Conservation (phyloP, 2,329 filamentous ascomycete genomes). For the Beauveria sp. region DNA sequence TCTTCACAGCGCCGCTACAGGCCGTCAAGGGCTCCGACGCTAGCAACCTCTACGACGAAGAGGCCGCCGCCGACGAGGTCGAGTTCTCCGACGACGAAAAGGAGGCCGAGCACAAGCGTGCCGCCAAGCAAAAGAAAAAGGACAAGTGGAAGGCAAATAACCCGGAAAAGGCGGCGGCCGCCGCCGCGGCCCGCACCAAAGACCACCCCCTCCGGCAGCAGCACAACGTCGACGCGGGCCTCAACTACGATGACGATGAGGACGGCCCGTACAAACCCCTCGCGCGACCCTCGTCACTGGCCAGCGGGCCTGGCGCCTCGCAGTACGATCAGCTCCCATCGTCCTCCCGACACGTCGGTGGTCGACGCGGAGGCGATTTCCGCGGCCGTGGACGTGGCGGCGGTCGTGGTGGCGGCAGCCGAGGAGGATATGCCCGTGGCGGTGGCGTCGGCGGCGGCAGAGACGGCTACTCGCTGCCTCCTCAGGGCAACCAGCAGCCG, state of each 20-base stretch:
- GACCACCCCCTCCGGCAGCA: constrained; percentile 35
- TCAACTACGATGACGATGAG: constrained; percentile 57
- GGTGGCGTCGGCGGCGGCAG: constrained; percentile 19
- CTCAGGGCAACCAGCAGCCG: constrained; percentile 24
- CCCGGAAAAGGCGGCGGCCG: constrained; percentile 28
- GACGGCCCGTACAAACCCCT: constrained; percentile 67
- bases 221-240: constrained; percentile 31
- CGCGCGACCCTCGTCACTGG: constrained; percentile 57
- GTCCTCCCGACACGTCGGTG: constrained; percentile 25
- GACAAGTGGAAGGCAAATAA: constrained; percentile 37
- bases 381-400: constrained; percentile 31
- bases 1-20: constrained; percentile 79
- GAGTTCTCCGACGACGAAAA: constrained; percentile 97
- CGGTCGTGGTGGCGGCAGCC: constrained; percentile 30
- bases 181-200: constrained; percentile 23
- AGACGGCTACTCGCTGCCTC: constrained; percentile 36
- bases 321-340: constrained; percentile 20
- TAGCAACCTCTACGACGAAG: constrained; percentile 91
- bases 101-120: constrained; percentile 72
- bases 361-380: constrained; percentile 31
- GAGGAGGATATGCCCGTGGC: constrained; percentile 33
- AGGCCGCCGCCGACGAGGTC: constrained; percentile 74
- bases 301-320: constrained; percentile 37
- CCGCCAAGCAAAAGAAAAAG: constrained; percentile 59
- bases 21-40: constrained; percentile 83